Evolutionary conservation across 257 asterid species (phyloP), one percentile per base, ranked within the genome.

Genomic region (Forsythia viridissima): DNA sequence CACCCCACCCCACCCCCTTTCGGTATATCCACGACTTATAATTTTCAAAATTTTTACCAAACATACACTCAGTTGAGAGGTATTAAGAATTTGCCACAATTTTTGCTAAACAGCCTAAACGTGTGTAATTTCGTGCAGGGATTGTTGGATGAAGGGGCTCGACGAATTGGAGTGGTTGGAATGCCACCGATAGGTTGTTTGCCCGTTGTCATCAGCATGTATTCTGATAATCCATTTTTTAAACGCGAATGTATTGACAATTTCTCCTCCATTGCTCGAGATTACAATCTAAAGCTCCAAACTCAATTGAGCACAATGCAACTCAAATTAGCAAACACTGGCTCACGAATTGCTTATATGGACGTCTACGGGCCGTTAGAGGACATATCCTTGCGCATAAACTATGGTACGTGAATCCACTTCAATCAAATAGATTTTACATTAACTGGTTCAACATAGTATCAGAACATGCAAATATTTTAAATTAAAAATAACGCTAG

Each of bases 181-280:
- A 77, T 94, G 75, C 89, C 93, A 0, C 91, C 97, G 42, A 86
- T 92, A 84, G 98, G 98, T 21, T 94, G 97, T 73, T 83, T 94
- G 81, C 98, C 97, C 0, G 0, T 88, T 0, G 92, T 89, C 20
- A 91, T 92, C 16, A 90, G 93, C 0, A 76, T 89, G 0, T 75
- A 75, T 73, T 79, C 92, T 0, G 74, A 82, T 3, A 36, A 83
- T 69, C 79, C 87, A 10, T 10, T 85, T 51, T 10, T 21, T 0
- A 46, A 84, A 18, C 91, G 97, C 1, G 80, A 73, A 2, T 94
- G 98, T 80, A 8, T 86, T 68, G 72, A 37, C 8, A 76, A 38
- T 0, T 82, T 84, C 80, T 86, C 93, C 0, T 46, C 82, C 37
- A 21, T 86, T 40, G 92, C 94, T 37, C 80, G 83, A 68, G 82